Evolutionary conservation across 352 stramenopile genomes (phyloP).

Genomic region (Pythium scleroteichum): DNA sequence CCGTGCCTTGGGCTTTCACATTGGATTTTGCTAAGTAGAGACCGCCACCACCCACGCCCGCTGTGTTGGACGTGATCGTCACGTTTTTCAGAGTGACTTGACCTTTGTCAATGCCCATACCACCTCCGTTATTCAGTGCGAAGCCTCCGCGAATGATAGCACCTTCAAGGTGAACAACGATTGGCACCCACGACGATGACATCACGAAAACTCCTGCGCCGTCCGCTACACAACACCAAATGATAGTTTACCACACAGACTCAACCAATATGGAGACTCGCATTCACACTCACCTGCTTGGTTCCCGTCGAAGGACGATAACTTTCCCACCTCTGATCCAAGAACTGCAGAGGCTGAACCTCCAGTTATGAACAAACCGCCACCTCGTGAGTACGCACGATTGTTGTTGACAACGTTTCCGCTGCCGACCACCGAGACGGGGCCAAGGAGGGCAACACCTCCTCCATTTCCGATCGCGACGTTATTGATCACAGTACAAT

Average conservation of each 20-base stretch:
- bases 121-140: conserved; percentile 8
- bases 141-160: background rate
- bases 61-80: conserved; percentile 7
- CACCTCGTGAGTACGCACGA: conserved; percentile 18
- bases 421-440: background rate
- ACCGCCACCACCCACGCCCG: conserved; percentile 1
- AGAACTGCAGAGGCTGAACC: conserved; percentile 18
- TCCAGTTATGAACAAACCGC: conserved; percentile 32
- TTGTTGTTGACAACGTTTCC: conserved; percentile 4
- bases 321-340: background rate
- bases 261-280: too few relatives aligned
- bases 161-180: background rate
- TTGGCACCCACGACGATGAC: background rate
- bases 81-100: conserved; percentile 3
- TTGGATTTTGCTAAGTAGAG: conserved; percentile 5
- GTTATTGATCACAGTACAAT: conserved; percentile 7
- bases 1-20: background rate
- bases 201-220: conserved; percentile 10
- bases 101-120: background rate
- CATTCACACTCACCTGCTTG: conserved; percentile 17
- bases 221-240: conserved; percentile 9
- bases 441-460: conserved; percentile 8
- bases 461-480: conserved; percentile 9
- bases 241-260: background rate
- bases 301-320: conserved; percentile 1